phyloP scores from a whole-genome alignment of 1,139 yeast species.

The Pichia sp. region DNA sequence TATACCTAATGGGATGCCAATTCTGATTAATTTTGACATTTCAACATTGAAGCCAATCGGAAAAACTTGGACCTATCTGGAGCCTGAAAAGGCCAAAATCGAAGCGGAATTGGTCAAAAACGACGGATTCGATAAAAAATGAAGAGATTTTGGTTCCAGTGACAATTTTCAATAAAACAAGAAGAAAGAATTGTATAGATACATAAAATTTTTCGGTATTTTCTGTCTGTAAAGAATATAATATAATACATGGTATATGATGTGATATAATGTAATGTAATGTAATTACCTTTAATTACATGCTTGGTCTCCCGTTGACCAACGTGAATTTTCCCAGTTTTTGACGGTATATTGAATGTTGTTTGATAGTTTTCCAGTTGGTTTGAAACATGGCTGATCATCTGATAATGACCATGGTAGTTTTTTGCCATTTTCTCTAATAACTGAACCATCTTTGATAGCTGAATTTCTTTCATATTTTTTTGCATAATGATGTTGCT shows the following conservation, averaged over 20 bases:
- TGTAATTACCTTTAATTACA: no score
- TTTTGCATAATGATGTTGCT: background rate
- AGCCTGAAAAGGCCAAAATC: conserved; percentile 57
- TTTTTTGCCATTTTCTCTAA: conserved; percentile 17
- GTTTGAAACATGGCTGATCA: conserved; percentile 16
- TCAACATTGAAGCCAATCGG: background rate
- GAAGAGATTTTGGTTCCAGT: conserved; percentile 5
- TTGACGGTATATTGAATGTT: conserved; percentile 41
- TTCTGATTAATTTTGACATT: conserved; percentile 36
- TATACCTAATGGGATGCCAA: conserved; percentile 73
- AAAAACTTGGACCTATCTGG: conserved; percentile 49
- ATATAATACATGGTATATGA: no score
- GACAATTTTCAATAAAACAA: conserved; percentile 13
- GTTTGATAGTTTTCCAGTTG: conserved; percentile 20
- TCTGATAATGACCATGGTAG: conserved; percentile 33
- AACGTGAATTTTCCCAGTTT: conserved; percentile 46
- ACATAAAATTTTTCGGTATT: no score
- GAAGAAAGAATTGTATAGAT: no score
- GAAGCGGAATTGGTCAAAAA: conserved; percentile 59
- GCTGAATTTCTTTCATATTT: background rate
- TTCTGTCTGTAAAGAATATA: no score
- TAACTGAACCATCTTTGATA: conserved; percentile 11
- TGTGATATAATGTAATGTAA: conserved; percentile 3
- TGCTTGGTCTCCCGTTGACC: conserved; percentile 23
- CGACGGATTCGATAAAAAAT: conserved; percentile 35